Conservation (phyloP, 2,329 filamentous ascomycete genomes). For the Alternaria sp. region DNA sequence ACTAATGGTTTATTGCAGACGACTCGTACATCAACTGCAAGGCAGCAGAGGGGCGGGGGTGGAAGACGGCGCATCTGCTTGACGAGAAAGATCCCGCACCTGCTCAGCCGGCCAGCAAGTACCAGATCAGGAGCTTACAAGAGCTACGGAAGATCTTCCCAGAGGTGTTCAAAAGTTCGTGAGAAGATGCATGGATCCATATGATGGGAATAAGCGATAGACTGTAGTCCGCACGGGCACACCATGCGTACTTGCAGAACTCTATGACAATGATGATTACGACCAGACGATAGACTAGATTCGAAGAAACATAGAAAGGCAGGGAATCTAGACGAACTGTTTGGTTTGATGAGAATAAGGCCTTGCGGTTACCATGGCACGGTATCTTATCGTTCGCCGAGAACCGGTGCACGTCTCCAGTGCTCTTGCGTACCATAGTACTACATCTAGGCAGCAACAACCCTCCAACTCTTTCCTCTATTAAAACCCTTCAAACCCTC, state of each 20-base stretch:
- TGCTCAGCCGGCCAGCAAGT: constrained; percentile 68
- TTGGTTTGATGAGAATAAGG: neutral
- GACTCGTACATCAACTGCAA: constrained; percentile 85
- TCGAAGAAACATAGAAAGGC: neutral
- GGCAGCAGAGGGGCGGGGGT: constrained; percentile 78
- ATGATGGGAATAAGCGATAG: neutral
- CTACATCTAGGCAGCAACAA: neutral
- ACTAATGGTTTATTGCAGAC: too few species aligned
- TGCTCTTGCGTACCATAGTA: neutral
- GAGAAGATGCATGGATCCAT: neutral
- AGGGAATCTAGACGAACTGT: neutral
- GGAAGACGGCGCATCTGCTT: constrained; percentile 84
- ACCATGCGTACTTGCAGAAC: neutral
- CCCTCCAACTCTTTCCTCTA: neutral
- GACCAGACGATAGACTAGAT: neutral
- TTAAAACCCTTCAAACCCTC: neutral
- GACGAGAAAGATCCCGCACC: constrained; percentile 75
- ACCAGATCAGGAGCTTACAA: constrained; percentile 76
- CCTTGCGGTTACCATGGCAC: neutral
- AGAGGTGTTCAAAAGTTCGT: constrained; percentile 75
- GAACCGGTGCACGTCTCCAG: neutral
- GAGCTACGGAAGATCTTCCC: constrained; percentile 80
- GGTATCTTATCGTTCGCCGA: neutral
- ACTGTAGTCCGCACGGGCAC: neutral
- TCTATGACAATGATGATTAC: neutral